Conservation (phyloP, 192 early-diverging fungal genomes). For the Coemansia interrupta region DNA sequence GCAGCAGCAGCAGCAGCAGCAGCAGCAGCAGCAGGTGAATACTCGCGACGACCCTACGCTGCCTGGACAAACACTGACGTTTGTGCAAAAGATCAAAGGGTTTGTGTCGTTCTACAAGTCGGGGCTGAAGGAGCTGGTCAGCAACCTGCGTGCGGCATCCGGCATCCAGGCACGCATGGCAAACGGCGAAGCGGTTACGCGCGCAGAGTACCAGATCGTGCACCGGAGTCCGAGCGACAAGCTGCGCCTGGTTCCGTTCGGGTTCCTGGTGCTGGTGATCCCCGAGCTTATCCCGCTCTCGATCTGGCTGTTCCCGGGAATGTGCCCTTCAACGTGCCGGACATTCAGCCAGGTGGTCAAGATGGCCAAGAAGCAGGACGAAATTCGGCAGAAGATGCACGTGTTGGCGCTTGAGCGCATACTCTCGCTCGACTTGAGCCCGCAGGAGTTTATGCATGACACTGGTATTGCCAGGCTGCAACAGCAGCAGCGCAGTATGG, state of each 20-base stretch:
- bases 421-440: slow-evolving; percentile 8
- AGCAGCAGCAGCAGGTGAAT: slow-evolving; percentile 5
- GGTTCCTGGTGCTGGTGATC: slow-evolving; percentile 27
- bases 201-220: slow-evolving; percentile 32
- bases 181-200: slow-evolving; percentile 11
- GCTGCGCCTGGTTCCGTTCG: slow-evolving; percentile 41
- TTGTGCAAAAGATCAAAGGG: slow-evolving; percentile 30
- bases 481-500: too few species aligned
- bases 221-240: slow-evolving; percentile 28
- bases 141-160: slow-evolving; percentile 12
- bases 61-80: slow-evolving; percentile 30
- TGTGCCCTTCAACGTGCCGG: slow-evolving; percentile 42
- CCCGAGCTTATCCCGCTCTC: slow-evolving; percentile 39
- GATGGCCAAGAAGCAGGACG: slow-evolving; percentile 33
- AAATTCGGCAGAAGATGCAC: slow-evolving; percentile 13
- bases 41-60: slow-evolving; percentile 36
- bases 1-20: not conserved
- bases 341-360: slow-evolving; percentile 30
- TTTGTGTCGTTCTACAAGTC: slow-evolving; percentile 42
- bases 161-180: slow-evolving; percentile 19
- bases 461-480: not conserved
- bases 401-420: slow-evolving; percentile 18
- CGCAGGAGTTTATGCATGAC: slow-evolving; percentile 15
- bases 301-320: slow-evolving; percentile 23
- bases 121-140: slow-evolving; percentile 34